Base-by-base conservation (phyloP, 805 yeast genomes). In the Cyberlindnera mrakii region DNA sequence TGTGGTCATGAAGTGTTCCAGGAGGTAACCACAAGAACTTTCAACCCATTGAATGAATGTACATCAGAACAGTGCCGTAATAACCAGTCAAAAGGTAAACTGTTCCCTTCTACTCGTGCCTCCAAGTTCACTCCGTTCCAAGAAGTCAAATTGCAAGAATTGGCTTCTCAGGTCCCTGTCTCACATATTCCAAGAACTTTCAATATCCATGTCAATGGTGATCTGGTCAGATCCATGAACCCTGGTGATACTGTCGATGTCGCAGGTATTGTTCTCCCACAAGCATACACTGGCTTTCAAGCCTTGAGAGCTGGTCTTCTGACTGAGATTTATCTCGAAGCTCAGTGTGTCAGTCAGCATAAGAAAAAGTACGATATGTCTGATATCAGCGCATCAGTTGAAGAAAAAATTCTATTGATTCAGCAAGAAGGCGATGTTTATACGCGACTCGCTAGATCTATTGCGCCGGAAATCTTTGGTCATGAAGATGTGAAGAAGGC, bases 401-500 rank as follows among this genome's bases (percentile, higher is more conserved):
- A 76, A 46, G 68, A 60, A 9, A 74, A 77, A 48, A 80, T 93
- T 42, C 65, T 69, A 29, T 66, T 64, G 25, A 67, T 91, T 40
- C 71, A 78, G 37, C 52, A 64, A 1, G 70, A 74, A 33, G 95
- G 93, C 20, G 80, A 82, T 49, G 77, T 84, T 30, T 93, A 93
- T 66, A 82, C 83, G 42, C 74, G 82, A 49, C 68, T 93, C 46
- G 86, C 99, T 10, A 71, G 74, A 54, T 86, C 96, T 0, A 91
- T 93, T 63, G 99, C 99, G 0, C 99, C 99, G 0, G 99, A 93
- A 68, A 93, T 93, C 59, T 93, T 73, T 57, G 99, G 99, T 31
- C 96, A 93, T 60, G 70, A 78, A 33, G 99, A 93, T 63, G 89
- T 93, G 45, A 93, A 93, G 65, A 93, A 93, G 65, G 90, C 96